Base-by-base conservation (phyloP, 306 rosid species). In the Biancaea sappan region DNA sequence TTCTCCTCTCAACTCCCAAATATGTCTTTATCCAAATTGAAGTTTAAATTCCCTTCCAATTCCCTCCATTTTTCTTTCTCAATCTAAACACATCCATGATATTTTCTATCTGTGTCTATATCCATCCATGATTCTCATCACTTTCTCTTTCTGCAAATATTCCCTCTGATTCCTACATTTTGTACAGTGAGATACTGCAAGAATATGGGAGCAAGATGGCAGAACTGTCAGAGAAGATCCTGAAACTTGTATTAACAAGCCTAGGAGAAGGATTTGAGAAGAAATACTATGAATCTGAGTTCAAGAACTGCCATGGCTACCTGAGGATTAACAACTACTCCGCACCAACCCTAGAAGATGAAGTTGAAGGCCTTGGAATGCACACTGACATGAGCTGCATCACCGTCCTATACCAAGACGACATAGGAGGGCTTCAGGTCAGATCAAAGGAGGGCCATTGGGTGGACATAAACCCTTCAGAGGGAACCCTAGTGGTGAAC, bases 331-430 rank as follows among this genome's bases (percentile, higher is more conserved):
- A 94, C 80, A 92, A 92, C 66, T 94, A 92, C 72, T 78, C 87
- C 5, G 57, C 93, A 22, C 96, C 87, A 62, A 68, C 10, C 28
- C n/a, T 74, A 38, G 85, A 80, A 22, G 84, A 76, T 22, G 81
- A 85, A 68, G 79, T 86, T 47, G 99, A 94, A 29, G 97, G 99
- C n/a, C 97, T 94, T 8, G 99, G 99, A 13, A 92, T 85, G 91
- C 99, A 90, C 66, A 94, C 97, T 16, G 99, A 94, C 21, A 94
- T 91, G 99, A 94, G 99, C 71, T 92, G 97, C 31, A 78, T 94
- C 2, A 94, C 99, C 4, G 82, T 92, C 41, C 73, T 92, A 37
- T 88, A 87, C 61, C 99, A 92, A 85, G 99, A 92, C 61, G 84
- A 88, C 82, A 84, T 79, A 18, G 97, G 97, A 47, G 99, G 97